Evolutionary conservation across 2,329 filamentous ascomycete genomes (phyloP), one percentile per base, ranked within the genome.

Genomic region (Zymoseptoria ardabiliae): DNA sequence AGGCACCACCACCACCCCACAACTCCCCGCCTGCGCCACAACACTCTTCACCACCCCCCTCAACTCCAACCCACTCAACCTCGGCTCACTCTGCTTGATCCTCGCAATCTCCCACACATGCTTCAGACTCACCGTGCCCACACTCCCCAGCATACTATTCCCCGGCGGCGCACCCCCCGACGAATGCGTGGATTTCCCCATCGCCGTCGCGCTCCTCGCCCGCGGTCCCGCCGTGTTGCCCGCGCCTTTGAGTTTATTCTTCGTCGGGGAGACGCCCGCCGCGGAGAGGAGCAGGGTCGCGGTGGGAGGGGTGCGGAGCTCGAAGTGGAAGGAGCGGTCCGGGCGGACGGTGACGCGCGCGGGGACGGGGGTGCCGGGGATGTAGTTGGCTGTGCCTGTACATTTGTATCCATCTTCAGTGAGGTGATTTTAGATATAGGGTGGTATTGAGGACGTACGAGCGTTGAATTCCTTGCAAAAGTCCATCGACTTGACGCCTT

Each of bases 61-160:
- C 35, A 96, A 82, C 65, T 87, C 91, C 87, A 92, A 89, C 0
- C 88, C 87, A 72, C 68, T 72, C 65, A 81, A 64, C 58, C 78
- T 69, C 49, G 68, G 70, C 75, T 81, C 78, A 2, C 66, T 65
- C 57, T 76, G 88, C 82, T 99, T 99, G 71, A 99, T 95, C 81
- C 90, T 92, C 65, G 94, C 94, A 75, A 99, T 97, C 78, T 97
- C 93, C 77, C 91, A 97, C 21, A 99, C 80, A 77, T 99, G 94
- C 81, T 99, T 99, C 70, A 99, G 78, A 69, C 88, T 94, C 58
- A 99, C 82, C 3, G 84, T 88, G 59, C 93, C 94, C n/a, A 96
- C 84, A 7, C 79, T 85, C 67, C 96, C 90, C 61, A 87, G 81
- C 0, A 87, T 89, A 0, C 90, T 88, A 58, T 85, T 88, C 5